Base-by-base conservation (phyloP, 345 rosid genomes). In the Combretum micranthum region DNA sequence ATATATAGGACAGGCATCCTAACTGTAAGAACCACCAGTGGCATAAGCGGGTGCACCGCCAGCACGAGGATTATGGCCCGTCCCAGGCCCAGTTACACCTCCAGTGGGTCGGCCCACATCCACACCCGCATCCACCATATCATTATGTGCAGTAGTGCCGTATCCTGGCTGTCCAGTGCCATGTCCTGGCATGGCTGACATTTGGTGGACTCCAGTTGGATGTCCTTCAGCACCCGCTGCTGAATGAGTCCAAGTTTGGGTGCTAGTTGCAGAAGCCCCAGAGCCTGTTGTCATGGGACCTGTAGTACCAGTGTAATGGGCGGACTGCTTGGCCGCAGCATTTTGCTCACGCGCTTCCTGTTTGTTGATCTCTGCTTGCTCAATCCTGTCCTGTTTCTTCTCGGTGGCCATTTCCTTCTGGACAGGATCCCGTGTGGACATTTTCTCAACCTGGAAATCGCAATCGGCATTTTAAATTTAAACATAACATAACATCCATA, bases 391-490 rank as follows among this genome's bases (percentile, higher is more conserved):
- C 44, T 79, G 74, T 59, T 88, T 88, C 72, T 37, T 76, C 49
- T 79, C 63, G 12, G 77, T 71, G 2, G 93, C 93, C 72, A 72
- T 74, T 32, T 84, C 75, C 64, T 78, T 91, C 69, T 77, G 60
- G 20, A 65, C 16, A 2, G 85, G 87, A 50, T 86, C 90, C 14
- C 70, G 60, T 0, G 95, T 68, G 48, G 58, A 58, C 77, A 80
- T 60, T 57, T 57, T 76, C 60, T 86, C 92, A 44, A 69, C 75
- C 90, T 87, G 50, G 46, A 26, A 50, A 32, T 50, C 20, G 4
- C 13, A 3, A 48, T 48, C 13, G 20, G 13, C 13, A 12, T 48
- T 10, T n/a, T 6, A 49, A 49, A 49, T 49, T 0, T n/a, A n/a
- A n/a, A n/a, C n/a, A n/a, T n/a, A n/a, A n/a, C n/a, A n/a, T n/a